Evolutionary conservation across 306 rosid genomes (phyloP).

Genomic region (Cicer bijugum): DNA sequence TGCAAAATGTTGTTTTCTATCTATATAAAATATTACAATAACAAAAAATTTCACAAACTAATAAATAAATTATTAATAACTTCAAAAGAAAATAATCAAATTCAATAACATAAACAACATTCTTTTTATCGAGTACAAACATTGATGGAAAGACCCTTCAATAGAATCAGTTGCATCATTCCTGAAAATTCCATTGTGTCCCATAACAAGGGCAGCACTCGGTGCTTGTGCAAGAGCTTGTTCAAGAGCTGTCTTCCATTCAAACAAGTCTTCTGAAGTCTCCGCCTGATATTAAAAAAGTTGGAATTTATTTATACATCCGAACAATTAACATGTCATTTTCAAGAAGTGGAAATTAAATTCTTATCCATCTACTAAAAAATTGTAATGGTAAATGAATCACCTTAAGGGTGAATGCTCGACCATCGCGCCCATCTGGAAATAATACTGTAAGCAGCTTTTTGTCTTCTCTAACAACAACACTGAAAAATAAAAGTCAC

Average conservation of each 20-base stretch:
- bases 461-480: constrained; percentile 99
- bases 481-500: constrained; percentile 63
- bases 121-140: constrained; percentile 53
- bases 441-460: constrained; percentile 92
- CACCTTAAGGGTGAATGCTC: constrained; percentile 99
- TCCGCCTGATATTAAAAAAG: constrained; percentile 71
- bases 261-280: constrained; percentile 90
- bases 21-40: neutral
- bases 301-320: neutral
- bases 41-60: constrained; percentile 1
- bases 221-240: constrained; percentile 99
- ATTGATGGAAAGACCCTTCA: constrained; percentile 95
- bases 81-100: constrained; percentile 30
- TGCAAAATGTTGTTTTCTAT: neutral
- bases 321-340: constrained; percentile 5
- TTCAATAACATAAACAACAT: constrained; percentile 36
- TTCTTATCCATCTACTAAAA: neutral
- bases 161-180: constrained; percentile 79
- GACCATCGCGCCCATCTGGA: constrained; percentile 99
- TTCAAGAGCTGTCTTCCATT: constrained; percentile 98
- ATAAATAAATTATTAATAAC: constrained; percentile 17
- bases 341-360: constrained; percentile 19
- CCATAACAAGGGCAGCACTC: constrained; percentile 98
- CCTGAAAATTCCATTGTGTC: constrained; percentile 92
- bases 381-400: constrained; percentile 40